Base-by-base conservation (phyloP, 2,329 filamentous ascomycete species). In the Parascedosporium putredinis region DNA sequence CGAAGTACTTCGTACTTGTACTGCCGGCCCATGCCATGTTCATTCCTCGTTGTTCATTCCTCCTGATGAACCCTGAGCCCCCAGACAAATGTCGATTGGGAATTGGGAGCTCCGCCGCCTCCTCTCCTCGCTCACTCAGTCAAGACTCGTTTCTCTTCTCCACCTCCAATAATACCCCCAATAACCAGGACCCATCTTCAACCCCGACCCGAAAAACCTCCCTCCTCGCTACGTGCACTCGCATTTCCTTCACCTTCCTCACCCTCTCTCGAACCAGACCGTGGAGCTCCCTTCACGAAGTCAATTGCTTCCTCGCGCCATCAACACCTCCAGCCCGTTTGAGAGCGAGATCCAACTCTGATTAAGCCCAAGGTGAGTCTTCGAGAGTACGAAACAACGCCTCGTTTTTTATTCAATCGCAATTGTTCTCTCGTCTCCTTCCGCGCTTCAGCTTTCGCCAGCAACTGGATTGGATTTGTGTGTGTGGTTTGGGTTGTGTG, bases 151-250 rank as follows among this genome's bases (percentile, higher is more conserved):
- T 46, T 27, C 27, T 9, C 45, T 48, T 48, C 45, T 16, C 24
- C 45, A 23, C 45, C 31, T 48, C 36, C 36, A 40, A 40, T 40
- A 40, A 40, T 40, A 40, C 36, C 12, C 29, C 46, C 20, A 25
- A 45, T 29, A 45, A 25, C 23, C 43, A 45, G 5, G 23, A 22
- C 43, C 46, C 20, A 29, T 50, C 40, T 16, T 9, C 40, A 27
- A 45, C 47, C 47, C 47, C 36, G 47, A 49, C 24, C 47, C 47
- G 34, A 31, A 44, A 50, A 50, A 50, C 47, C 47, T 31, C 27
- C 36, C 47, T 29, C 29, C 27, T 50, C 40, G 47, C 47, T 44
- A 44, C 47, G 27, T 24, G 47, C 38, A 33, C 25, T 31, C 36
- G 20, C 27, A 24, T 31, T 33, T n/a, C 47, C 33, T 43, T 40